These are phyloP conservation scores for Coemansia sp. DNA, from an alignment of 192 early-diverging fungal genomes.

Conservation along the genomic window DNA sequence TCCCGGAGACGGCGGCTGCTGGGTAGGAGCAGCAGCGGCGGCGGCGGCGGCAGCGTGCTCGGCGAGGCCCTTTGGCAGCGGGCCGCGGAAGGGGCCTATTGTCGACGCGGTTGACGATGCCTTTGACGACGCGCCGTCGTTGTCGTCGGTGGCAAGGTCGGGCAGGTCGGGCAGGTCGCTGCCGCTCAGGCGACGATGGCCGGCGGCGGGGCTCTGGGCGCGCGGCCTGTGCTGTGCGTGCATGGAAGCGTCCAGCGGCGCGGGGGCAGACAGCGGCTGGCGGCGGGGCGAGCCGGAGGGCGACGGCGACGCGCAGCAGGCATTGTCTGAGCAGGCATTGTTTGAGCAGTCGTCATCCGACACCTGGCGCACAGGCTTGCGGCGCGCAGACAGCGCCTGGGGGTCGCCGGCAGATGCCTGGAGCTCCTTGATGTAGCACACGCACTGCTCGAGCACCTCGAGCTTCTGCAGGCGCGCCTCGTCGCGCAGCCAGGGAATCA, in stretches of 20 bases:
- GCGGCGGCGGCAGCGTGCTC: no score
- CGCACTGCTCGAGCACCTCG: constrained; percentile 36
- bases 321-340: no score
- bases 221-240: neutral
- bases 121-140: constrained; percentile 6
- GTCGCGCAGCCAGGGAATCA: constrained; percentile 58
- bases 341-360: constrained; percentile 5
- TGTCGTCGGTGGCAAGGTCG: constrained; percentile 6
- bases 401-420: constrained; percentile 7
- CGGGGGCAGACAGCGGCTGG: neutral
- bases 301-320: no score
- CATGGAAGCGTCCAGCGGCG: no score
- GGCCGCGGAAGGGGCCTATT: constrained; percentile 12
- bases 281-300: neutral
- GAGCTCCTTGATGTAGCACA: constrained; percentile 39
- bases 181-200: constrained; percentile 6
- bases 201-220: neutral
- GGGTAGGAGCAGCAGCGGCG: no score
- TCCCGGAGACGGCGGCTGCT: neutral
- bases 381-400: neutral
- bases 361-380: neutral
- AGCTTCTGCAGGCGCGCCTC: constrained; percentile 39
- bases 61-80: constrained; percentile 3
- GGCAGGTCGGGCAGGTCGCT: constrained; percentile 9
- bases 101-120: constrained; percentile 19